Conservation (phyloP, 805 yeast genomes). For the Kuraishia molischiana region DNA sequence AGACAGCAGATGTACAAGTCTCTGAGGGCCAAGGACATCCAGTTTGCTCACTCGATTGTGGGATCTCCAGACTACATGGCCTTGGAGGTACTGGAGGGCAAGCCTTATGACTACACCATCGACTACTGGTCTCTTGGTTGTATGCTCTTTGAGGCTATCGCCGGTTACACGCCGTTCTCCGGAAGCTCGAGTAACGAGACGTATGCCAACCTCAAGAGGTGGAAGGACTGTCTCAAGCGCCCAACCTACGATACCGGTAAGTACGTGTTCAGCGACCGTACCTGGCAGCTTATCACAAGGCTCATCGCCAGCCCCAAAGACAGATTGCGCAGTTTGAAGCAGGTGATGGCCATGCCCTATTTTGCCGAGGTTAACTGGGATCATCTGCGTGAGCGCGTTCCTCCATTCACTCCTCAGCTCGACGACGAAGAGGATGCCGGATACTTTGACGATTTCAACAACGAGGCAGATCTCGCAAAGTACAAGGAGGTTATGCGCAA, state of each 20-base stretch:
- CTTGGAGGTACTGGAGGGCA: conserved; percentile 90
- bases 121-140: conserved; percentile 99
- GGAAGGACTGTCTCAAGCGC: conserved; percentile 81
- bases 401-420: conserved; percentile 95
- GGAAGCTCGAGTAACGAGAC: conserved; percentile 94
- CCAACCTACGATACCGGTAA: conserved; percentile 91
- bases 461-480: conserved; percentile 94
- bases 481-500: conserved; percentile 95
- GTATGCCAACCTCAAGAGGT: conserved; percentile 82
- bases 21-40: conserved; percentile 67
- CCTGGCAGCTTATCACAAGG: conserved; percentile 81
- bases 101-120: conserved; percentile 87
- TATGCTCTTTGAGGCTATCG: conserved; percentile 90
- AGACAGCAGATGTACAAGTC: conserved; percentile 80
- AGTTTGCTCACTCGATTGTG: conserved; percentile 89
- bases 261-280: conserved; percentile 88
- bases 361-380: conserved; percentile 81
- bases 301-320: conserved; percentile 72
- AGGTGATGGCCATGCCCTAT: conserved; percentile 70
- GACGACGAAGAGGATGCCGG: conserved; percentile 98
- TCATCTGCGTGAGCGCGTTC: conserved; percentile 54
- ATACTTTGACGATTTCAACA: conserved; percentile 93
- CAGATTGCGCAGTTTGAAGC: conserved; percentile 71
- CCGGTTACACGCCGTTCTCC: conserved; percentile 95
- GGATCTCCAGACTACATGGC: conserved; percentile 99